A percentile compares a stretch with the other conserved stretches of the same genome.
Evolutionary conservation across 2,329 filamentous ascomycete genomes (phyloP).

Genomic region (Penicillium sp.): DNA sequence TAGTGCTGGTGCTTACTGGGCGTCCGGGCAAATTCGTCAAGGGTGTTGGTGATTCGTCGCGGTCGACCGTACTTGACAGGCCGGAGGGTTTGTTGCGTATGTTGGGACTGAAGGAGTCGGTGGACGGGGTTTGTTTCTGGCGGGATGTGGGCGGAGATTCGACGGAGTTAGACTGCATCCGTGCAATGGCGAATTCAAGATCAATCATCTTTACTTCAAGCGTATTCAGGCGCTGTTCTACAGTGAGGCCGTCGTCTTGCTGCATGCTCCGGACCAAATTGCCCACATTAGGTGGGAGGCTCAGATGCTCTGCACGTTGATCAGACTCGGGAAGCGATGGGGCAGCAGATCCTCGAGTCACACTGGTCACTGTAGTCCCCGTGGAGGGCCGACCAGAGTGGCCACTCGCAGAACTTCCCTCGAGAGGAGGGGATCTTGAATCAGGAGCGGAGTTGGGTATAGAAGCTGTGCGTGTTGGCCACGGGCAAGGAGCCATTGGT

Average conservation of each 20-base stretch:
- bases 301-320: constrained; percentile 19
- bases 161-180: constrained; percentile 41
- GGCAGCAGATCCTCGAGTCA: constrained; percentile 20
- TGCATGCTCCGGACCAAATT: constrained; percentile 41
- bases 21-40: constrained; percentile 20
- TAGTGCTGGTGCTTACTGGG: constrained; percentile 32
- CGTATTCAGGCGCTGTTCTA: constrained; percentile 50
- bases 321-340: constrained; percentile 22
- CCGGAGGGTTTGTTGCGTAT: constrained; percentile 21
- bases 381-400: constrained; percentile 28
- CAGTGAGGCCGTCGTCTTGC: constrained; percentile 37
- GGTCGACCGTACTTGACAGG: constrained; percentile 9
- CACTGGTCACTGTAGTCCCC: constrained; percentile 29
- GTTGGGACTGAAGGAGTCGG: constrained; percentile 10
- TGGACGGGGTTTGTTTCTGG: constrained; percentile 16
- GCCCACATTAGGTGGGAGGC: constrained; percentile 37
- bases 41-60: constrained; percentile 17
- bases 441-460: constrained; percentile 42
- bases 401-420: constrained; percentile 28
- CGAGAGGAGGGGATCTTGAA: constrained; percentile 35
- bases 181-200: constrained; percentile 50
- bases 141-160: constrained; percentile 16
- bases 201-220: constrained; percentile 53
- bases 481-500: constrained; percentile 41
- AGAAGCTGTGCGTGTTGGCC: constrained; percentile 43